A percentile compares a stretch with the other conserved stretches of the same genome.
Conservation (phyloP, 768 basidiomycete genomes). For the Gloeopeniophorella convolvens region DNA sequence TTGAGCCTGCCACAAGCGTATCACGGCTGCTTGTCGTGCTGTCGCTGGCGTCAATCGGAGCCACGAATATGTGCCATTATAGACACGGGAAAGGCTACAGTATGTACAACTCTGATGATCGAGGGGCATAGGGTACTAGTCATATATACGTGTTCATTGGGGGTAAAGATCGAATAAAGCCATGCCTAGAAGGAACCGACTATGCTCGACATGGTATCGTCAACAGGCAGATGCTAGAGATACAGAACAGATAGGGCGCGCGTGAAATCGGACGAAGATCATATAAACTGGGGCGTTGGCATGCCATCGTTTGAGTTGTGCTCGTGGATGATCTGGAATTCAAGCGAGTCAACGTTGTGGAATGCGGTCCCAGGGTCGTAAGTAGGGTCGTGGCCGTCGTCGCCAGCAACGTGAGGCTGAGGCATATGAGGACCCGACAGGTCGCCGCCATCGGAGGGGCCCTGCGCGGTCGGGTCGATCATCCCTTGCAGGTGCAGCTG, state of each 20-base stretch:
- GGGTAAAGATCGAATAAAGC: conserved; percentile 4
- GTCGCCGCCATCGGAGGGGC: neutral
- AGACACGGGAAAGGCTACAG: neutral
- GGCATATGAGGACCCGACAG: neutral
- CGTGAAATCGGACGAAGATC: neutral
- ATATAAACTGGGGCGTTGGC: conserved; percentile 16
- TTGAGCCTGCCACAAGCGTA: no score
- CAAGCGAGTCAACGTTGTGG: conserved; percentile 29
- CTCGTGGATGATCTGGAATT: conserved; percentile 30
- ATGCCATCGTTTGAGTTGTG: conserved; percentile 18
- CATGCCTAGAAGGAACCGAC: conserved; percentile 2
- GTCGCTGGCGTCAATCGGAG: no score
- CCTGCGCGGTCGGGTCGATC: no score
- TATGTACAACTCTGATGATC: neutral
- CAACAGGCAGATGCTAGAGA: neutral
- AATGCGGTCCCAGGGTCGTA: neutral
- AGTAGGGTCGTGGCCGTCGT: neutral
- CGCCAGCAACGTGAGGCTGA: neutral
- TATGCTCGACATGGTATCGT: conserved; percentile 3
- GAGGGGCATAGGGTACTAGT: neutral
- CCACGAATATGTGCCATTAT: no score
- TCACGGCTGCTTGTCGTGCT: no score
- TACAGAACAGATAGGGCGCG: neutral
- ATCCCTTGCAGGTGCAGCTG: conserved; percentile 5
- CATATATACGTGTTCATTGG: conserved; percentile 8